A percentile compares a stretch with the other conserved stretches of the same genome.
Evolutionary conservation across 2,329 filamentous ascomycete species (phyloP).

Genomic region (Colletotrichum spaethianum): DNA sequence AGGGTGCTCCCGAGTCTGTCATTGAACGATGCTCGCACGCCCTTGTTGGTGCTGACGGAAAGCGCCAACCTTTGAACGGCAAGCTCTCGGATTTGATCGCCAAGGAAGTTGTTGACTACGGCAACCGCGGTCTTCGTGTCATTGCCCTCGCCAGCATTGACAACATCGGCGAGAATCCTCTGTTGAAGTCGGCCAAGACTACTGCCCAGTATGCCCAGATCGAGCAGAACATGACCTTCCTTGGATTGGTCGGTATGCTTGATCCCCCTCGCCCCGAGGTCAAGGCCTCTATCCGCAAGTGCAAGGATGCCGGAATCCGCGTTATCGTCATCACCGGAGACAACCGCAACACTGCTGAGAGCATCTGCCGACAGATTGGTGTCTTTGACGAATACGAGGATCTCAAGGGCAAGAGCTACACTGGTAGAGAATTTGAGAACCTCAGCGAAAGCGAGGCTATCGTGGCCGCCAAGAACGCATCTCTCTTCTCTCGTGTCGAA

Average conservation of each 20-base stretch:
- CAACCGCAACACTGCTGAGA: constrained; percentile 97
- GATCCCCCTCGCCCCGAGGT: constrained; percentile 97
- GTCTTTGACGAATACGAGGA: constrained; percentile 89
- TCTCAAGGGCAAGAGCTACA: constrained; percentile 92
- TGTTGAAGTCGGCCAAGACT: constrained; percentile 82
- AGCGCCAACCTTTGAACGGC: constrained; percentile 79
- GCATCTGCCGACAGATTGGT: constrained; percentile 97
- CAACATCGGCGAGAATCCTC: constrained; percentile 78
- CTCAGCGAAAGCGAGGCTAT: constrained; percentile 85
- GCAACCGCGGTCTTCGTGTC: constrained; percentile 91
- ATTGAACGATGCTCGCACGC: constrained; percentile 91
- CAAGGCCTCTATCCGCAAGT: constrained; percentile 86
- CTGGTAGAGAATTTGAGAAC: constrained; percentile 93
- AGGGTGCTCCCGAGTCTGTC: constrained; percentile 95
- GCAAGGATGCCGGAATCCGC: constrained; percentile 92
- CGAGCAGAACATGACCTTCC: constrained; percentile 93
- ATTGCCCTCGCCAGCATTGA: constrained; percentile 93
- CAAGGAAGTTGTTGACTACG: constrained; percentile 89
- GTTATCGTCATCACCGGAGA: constrained; percentile 99
- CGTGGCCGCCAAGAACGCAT: constrained; percentile 86
- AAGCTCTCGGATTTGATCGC: constrained; percentile 79
- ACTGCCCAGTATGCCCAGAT: constrained; percentile 87
- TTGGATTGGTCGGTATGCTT: constrained; percentile 96
- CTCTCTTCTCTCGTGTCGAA: constrained; percentile 95
- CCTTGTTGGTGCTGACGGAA: constrained; percentile 83